These are phyloP conservation scores for Pinus albicaulis DNA, from an alignment of 75 land plant genomes.

Conservation along the genomic window DNA sequence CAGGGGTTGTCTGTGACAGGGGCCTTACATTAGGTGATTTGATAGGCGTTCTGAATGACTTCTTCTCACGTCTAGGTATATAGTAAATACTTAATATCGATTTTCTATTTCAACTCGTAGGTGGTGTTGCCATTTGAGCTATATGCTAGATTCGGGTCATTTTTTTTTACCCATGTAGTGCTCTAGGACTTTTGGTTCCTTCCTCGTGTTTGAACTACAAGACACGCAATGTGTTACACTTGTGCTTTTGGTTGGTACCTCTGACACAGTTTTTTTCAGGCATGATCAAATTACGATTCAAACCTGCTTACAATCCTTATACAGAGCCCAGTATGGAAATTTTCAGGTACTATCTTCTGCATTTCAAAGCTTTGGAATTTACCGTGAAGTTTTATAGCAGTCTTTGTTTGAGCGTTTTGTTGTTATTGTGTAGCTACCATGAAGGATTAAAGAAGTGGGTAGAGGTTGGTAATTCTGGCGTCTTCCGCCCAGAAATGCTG, in stretches of 20 bases:
- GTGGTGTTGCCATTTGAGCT: background rate
- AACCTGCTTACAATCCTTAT: conserved; percentile 98
- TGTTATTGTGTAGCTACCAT: conserved; percentile 60
- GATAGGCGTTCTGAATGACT: conserved; percentile 85
- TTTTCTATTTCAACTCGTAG: background rate
- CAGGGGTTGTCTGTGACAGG: conserved; percentile 86
- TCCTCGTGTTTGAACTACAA: background rate
- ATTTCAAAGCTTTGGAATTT: conserved; percentile 2
- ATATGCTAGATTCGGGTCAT: no score
- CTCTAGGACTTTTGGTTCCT: background rate
- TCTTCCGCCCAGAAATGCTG: conserved; percentile 98
- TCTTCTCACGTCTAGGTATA: conserved; percentile 91
- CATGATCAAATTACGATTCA: conserved; percentile 84
- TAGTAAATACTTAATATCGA: conserved; percentile 22
- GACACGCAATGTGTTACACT: background rate
- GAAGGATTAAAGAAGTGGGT: conserved; percentile 95
- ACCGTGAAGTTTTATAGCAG: background rate
- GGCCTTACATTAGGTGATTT: conserved; percentile 94
- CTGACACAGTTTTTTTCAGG: conserved; percentile 40
- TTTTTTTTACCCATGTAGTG: background rate
- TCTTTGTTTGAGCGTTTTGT: background rate
- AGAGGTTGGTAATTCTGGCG: conserved; percentile 97
- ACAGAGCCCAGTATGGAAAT: conserved; percentile 99
- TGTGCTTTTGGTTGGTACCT: conserved; percentile 1
- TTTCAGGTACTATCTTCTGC: conserved; percentile 59